Evolutionary conservation across 163 green algal species (phyloP).

Genomic region (Chloromonas sp.): DNA sequence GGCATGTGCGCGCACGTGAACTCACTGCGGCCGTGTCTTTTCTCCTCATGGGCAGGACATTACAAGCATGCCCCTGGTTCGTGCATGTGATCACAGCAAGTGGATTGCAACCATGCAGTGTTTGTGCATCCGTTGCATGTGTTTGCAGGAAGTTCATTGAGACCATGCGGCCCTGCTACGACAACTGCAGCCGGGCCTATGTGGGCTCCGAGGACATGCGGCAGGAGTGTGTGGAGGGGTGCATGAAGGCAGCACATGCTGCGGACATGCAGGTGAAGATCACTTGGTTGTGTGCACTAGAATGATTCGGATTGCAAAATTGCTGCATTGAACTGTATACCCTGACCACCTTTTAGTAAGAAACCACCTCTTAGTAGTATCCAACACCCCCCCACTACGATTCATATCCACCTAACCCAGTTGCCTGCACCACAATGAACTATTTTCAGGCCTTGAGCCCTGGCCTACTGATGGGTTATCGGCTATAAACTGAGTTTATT

Average conservation of each 20-base stretch:
- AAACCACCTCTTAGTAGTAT: too few species aligned
- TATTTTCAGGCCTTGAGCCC: too few species aligned
- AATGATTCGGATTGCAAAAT: not conserved
- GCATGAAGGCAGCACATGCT: not conserved
- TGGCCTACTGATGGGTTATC: too few species aligned
- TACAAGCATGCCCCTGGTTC: not conserved
- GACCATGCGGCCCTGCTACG: not conserved
- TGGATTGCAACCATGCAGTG: not conserved
- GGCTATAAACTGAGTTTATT: too few species aligned
- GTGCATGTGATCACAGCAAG: too few species aligned
- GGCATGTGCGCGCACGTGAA: too few species aligned
- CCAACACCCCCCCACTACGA: too few species aligned
- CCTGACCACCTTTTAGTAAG: not conserved
- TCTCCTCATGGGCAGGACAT: not conserved
- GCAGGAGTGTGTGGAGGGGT: not conserved
- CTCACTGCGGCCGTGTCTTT: not conserved
- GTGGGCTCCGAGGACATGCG: not conserved
- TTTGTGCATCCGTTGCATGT: not conserved
- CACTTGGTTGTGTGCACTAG: not conserved
- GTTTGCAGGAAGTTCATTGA: not conserved
- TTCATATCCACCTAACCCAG: too few species aligned
- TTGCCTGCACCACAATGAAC: too few species aligned
- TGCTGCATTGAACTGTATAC: not conserved
- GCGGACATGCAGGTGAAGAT: not conserved
- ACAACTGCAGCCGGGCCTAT: not conserved